Conservation (phyloP, 2,329 filamentous ascomycete genomes). For the Colletotrichum simmondsii region DNA sequence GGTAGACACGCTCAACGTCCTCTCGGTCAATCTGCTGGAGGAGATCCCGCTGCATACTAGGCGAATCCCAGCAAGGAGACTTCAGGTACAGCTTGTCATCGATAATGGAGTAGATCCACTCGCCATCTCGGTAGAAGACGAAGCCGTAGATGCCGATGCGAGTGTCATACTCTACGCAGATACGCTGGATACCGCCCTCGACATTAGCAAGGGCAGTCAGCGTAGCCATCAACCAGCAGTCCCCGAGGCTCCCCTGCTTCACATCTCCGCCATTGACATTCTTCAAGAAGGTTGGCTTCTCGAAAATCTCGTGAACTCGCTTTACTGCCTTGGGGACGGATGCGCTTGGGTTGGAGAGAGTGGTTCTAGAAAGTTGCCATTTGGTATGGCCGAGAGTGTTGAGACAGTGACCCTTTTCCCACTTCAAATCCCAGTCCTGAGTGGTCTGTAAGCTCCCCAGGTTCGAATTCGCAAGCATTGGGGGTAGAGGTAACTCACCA, state of each 20-base stretch:
- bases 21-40: constrained; percentile 81
- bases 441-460: constrained; percentile 2
- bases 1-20: constrained; percentile 77
- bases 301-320: constrained; percentile 79
- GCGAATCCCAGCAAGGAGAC: constrained; percentile 84
- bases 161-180: constrained; percentile 81
- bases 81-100: constrained; percentile 91
- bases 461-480: neutral
- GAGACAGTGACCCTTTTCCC: constrained; percentile 66
- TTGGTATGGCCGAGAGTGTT: constrained; percentile 63
- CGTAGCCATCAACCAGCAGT: constrained; percentile 86
- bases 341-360: constrained; percentile 57
- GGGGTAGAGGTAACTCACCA: constrained; percentile 55
- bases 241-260: constrained; percentile 80
- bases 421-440: constrained; percentile 76
- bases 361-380: constrained; percentile 61
- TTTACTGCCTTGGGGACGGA: constrained; percentile 79
- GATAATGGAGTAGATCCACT: constrained; percentile 92
- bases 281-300: constrained; percentile 75
- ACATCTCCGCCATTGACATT: constrained; percentile 78
- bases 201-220: constrained; percentile 82
- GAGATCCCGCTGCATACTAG: constrained; percentile 77
- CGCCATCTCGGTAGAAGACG: constrained; percentile 87
- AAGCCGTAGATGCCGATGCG: constrained; percentile 88
- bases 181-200: constrained; percentile 73